Evolutionary conservation across 768 basidiomycete species (phyloP).

Genomic region (Hysterangium stoloniferum): DNA sequence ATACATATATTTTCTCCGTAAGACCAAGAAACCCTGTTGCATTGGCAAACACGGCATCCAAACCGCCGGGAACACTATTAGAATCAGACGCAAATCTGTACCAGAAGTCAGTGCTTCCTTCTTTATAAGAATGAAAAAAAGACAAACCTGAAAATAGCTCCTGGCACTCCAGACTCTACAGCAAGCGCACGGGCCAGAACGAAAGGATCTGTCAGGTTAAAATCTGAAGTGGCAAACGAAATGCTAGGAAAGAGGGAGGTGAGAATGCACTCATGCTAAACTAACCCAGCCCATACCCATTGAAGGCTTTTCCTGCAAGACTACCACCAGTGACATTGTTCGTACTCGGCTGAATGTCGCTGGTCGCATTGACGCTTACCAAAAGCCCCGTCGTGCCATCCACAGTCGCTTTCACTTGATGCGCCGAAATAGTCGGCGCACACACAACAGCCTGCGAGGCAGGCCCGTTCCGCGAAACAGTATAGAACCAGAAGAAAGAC

Average conservation of each 20-base stretch:
- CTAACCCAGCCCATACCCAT: no score
- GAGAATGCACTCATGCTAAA: not conserved
- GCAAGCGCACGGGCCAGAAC: conserved; percentile 44
- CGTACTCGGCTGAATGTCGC: conserved; percentile 22
- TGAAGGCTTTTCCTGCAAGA: conserved; percentile 42
- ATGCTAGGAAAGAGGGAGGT: not conserved
- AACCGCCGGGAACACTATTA: conserved; percentile 31
- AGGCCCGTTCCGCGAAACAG: conserved; percentile 12
- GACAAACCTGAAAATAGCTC: conserved; percentile 49
- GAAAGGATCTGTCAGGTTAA: conserved; percentile 28
- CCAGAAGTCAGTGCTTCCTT: not conserved
- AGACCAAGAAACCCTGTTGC: conserved; percentile 44
- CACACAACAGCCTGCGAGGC: conserved; percentile 52
- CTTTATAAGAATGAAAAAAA: not conserved
- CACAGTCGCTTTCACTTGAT: conserved; percentile 35
- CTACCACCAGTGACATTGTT: conserved; percentile 48
- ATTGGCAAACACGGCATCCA: conserved; percentile 38
- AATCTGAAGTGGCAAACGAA: conserved; percentile 3
- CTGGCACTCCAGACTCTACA: conserved; percentile 46
- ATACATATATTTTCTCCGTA: conserved; percentile 45
- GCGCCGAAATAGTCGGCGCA: conserved; percentile 38
- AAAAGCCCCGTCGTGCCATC: conserved; percentile 38
- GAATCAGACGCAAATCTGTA: conserved; percentile 19
- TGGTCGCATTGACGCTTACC: conserved; percentile 26
- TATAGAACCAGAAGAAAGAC: conserved; percentile 63